These are phyloP conservation scores for Xerocomellus amylosporus DNA, from an alignment of 768 basidiomycete genomes.

Conservation along the genomic window DNA sequence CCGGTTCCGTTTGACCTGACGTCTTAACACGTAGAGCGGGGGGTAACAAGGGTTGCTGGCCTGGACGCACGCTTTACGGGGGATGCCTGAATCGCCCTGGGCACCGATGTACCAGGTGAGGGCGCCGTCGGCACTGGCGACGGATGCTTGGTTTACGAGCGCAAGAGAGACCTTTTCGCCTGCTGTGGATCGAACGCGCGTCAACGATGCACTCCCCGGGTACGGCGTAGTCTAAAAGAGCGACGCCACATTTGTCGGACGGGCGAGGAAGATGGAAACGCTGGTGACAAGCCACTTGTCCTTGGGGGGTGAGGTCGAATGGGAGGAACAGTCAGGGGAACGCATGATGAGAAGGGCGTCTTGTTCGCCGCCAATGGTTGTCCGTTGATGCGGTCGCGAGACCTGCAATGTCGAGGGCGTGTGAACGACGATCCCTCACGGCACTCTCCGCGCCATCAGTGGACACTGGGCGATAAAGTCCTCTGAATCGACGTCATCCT, in stretches of 20 bases:
- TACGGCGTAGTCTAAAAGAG: no score
- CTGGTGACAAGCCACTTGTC: slow-evolving; percentile 36
- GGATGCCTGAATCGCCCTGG: slow-evolving; percentile 15
- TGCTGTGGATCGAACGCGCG: slow-evolving; percentile 4
- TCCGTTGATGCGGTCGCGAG: slow-evolving; percentile 32
- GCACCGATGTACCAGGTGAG: slow-evolving; percentile 22
- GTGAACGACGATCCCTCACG: no score
- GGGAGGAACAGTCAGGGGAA: slow-evolving; percentile 26
- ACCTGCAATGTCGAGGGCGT: slow-evolving; percentile 20
- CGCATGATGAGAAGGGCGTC: slow-evolving; percentile 38
- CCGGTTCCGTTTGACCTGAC: background rate
- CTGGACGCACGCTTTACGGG: slow-evolving; percentile 23
- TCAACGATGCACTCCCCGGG: background rate
- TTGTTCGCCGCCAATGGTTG: slow-evolving; percentile 30
- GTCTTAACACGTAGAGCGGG: slow-evolving; percentile 26
- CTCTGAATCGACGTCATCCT: no score
- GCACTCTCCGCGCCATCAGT: no score
- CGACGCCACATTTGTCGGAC: slow-evolving; percentile 24
- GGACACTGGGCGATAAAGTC: no score
- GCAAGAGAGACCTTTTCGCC: slow-evolving; percentile 27
- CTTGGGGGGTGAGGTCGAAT: slow-evolving; percentile 19
- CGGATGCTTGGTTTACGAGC: slow-evolving; percentile 13
- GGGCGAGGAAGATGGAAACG: slow-evolving; percentile 32
- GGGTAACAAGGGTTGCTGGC: slow-evolving; percentile 22
- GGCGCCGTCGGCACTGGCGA: slow-evolving; percentile 15